Percentiles rank a stretch among this genome's conserved stretches.
Evolutionary conservation across 2,329 filamentous ascomycete species (phyloP).

Genomic region (Blastomyces gilchristii): DNA sequence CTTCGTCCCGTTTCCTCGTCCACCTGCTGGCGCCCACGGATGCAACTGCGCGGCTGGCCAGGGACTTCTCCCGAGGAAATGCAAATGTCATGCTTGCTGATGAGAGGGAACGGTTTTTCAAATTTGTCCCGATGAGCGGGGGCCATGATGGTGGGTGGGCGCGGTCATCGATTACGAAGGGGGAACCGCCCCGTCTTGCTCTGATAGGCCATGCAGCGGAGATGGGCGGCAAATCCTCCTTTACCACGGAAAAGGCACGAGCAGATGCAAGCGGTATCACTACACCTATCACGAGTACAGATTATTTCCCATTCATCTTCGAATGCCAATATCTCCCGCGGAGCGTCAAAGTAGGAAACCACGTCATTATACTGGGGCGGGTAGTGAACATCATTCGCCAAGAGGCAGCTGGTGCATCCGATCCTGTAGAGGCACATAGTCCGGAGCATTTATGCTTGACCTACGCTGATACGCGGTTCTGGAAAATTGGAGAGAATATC

Average conservation of each 20-base stretch:
- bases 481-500: conserved; percentile 31
- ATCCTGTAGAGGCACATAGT: conserved; percentile 4
- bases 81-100: conserved; percentile 24
- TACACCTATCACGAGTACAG: conserved; percentile 16
- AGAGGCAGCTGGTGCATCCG: conserved; percentile 1
- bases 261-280: neutral
- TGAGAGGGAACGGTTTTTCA: conserved; percentile 10
- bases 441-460: conserved; percentile 28
- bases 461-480: conserved; percentile 36
- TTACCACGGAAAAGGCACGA: conserved; percentile 10
- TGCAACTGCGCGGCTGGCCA: conserved; percentile 28
- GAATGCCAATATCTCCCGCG: conserved; percentile 31
- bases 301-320: conserved; percentile 31
- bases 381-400: conserved; percentile 25
- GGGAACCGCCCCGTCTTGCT: conserved; percentile 15
- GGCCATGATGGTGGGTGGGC: neutral
- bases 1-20: conserved; percentile 39
- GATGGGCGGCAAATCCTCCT: conserved; percentile 18
- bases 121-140: conserved; percentile 9
- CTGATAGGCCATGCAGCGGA: conserved; percentile 6
- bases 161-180: conserved; percentile 10
- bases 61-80: conserved; percentile 34
- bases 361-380: conserved; percentile 32
- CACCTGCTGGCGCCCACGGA: conserved; percentile 38
- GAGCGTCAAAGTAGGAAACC: conserved; percentile 30